Base-by-base conservation (phyloP, 2,329 filamentous ascomycete genomes). In the Pezicula radicicola region DNA sequence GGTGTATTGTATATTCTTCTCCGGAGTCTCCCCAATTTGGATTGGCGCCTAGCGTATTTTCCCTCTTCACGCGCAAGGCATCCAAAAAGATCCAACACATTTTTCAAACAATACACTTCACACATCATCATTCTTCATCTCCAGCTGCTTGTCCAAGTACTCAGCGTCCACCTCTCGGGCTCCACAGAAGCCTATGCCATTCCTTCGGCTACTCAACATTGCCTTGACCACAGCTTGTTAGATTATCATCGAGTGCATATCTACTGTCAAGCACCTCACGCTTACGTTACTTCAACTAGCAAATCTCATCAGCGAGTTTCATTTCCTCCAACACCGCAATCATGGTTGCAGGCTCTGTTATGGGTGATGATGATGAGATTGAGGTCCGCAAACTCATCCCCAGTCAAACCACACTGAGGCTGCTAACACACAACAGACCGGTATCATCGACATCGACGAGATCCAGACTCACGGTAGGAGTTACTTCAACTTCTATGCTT, bases 371-470 rank as follows among this genome's bases (percentile, higher is more conserved):
- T 30, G 48, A 41, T 7, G 52, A 48, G 6, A 30, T 51, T n/a
- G 54, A 56, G 45, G 54, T 47, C 40, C 30, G 28, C 15, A 18
- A 9, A 13, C 40, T 30, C 16, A 1, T 13, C 9, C 12, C 16
- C 21, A 9, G 9, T 33, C 15, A n/a, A 19, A 13, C 18, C 12
- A n/a, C 16, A 13, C 7, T 6, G 12, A 25, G 13, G 15, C 21
- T 46, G 19, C 43, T 48, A 33, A 48, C 36, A 13, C 6, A 33
- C 27, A 15, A 36, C 25, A 66, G 60, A 52, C 21, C 52, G 46
- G 49, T 30, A 87, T 88, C 56, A 72, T 87, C 50, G 83, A 87
- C 60, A 83, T 88, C 53, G 85, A 88, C 54, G 72, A 76, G 42
- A 80, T 88, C 30, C 84, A 87, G 66, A 75, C 80, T 33, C 83